Evolutionary conservation across 805 yeast genomes (phyloP).

Genomic region (Cyberlindnera japonica): DNA sequence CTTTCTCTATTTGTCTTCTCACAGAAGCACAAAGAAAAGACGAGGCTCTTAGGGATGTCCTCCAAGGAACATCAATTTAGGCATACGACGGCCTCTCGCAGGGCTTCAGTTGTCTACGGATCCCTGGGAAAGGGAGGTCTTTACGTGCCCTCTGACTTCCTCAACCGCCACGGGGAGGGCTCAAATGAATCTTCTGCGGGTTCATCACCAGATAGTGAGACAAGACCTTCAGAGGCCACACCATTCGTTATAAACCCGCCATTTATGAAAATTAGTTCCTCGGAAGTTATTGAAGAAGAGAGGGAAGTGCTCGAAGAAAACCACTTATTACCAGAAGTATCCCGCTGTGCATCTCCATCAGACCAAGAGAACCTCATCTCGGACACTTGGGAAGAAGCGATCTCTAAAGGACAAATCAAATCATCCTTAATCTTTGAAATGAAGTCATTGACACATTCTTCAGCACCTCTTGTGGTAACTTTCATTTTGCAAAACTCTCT

Average conservation of each 20-base stretch:
- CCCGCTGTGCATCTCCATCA: slow-evolving; percentile 4
- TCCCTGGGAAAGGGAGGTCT: slow-evolving; percentile 24
- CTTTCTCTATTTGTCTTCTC: not conserved
- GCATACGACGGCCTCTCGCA: slow-evolving; percentile 23
- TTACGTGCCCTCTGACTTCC: slow-evolving; percentile 20
- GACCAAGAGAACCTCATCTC: slow-evolving; percentile 14
- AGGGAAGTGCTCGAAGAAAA: slow-evolving; percentile 23
- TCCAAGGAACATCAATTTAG: slow-evolving; percentile 23
- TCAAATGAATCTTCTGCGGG: too few species aligned
- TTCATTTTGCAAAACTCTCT: slow-evolving; percentile 27
- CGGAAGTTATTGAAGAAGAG: slow-evolving; percentile 21
- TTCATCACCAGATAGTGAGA: not conserved
- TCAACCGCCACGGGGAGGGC: not conserved
- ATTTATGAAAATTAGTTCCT: not conserved
- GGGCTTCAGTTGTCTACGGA: slow-evolving; percentile 26
- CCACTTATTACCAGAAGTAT: slow-evolving; percentile 13
- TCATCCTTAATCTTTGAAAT: slow-evolving; percentile 22
- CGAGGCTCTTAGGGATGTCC: not conserved
- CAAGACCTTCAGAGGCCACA: slow-evolving; percentile 12
- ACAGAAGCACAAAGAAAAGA: too few species aligned
- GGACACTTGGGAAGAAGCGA: slow-evolving; percentile 26
- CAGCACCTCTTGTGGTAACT: slow-evolving; percentile 26
- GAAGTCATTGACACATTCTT: slow-evolving; percentile 17
- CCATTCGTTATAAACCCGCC: slow-evolving; percentile 5
- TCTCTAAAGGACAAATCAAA: slow-evolving; percentile 22